Evolutionary conservation across 352 stramenopile genomes (phyloP), one percentile per base, ranked within the genome.

Genomic region (Phytophthora chlamydospora): DNA sequence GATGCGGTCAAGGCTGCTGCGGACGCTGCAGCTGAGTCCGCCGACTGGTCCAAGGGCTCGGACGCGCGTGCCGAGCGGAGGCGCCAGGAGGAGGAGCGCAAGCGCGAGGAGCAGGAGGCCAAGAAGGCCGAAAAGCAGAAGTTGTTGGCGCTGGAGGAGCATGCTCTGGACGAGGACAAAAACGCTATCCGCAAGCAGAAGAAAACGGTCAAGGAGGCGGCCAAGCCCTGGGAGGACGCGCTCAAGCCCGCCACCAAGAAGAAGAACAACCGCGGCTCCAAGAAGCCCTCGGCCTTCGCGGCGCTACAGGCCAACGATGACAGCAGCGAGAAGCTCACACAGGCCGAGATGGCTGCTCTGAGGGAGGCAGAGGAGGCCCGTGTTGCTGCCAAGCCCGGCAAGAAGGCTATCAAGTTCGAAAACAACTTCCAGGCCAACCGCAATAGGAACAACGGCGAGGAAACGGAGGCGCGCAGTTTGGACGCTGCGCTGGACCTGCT

Each of bases 51-150:
- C 42, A 76, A 86, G 51, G 83, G 83, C 41, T 44, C 76, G 1
- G 75, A 91, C 64, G 57, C 43, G 31, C 83, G 83, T 35, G 68
- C 62, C 10, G 78, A 81, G 3, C 51, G 59, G 12, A 65, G 65
- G 17, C 74, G 71, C 32, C 69, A 87, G 52, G 79, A 91, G 9
- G 79, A 88, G 21, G 79, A 89, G 62, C 73, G 75, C 44, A 86
- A 85, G 55, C 81, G 80, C 34, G 63, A 69, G 14, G 79, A 89
- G 43, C 67, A 75, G 42, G 83, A 89, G 58, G 77, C 75, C 32
- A 85, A 87, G 54, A 89, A 89, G 67, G 78, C 73, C n/a, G 83
- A 92, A 58, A 75, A 89, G 49, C 82, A 89, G 67, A 81, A 78
- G 48, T 41, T 92, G 16, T 68, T 89, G 58, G 78, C 80, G 57